Percentiles rank a stretch among this genome's conserved stretches.
Conservation (phyloP, 257 asterid species). For the Solanum ahanhuiri region DNA sequence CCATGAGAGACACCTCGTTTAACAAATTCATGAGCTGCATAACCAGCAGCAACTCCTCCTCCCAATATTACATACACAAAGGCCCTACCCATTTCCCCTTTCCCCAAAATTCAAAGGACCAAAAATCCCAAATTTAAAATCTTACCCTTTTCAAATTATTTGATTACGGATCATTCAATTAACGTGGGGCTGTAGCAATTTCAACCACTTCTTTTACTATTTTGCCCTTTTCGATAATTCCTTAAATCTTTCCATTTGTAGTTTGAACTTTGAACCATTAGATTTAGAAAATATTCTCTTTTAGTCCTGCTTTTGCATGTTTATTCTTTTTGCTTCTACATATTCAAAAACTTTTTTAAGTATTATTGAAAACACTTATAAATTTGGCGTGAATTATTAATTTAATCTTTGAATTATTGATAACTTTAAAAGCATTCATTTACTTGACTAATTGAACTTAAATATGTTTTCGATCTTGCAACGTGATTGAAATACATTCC, state of each 20-base stretch:
- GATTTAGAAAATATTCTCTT: neutral
- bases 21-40: slow-evolving; percentile 87
- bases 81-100: slow-evolving; percentile 73
- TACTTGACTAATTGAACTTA: too few species aligned
- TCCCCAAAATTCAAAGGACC: neutral
- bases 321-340: neutral
- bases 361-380: too few species aligned
- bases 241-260: neutral
- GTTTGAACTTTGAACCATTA: neutral
- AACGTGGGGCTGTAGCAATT: neutral
- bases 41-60: slow-evolving; percentile 94
- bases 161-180: neutral
- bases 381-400: neutral
- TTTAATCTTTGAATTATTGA: too few species aligned
- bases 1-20: slow-evolving; percentile 60
- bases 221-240: neutral
- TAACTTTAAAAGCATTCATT: too few species aligned
- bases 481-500: too few species aligned
- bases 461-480: too few species aligned
- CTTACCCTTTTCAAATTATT: neutral
- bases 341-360: neutral
- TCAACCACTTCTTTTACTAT: neutral
- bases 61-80: slow-evolving; percentile 86
- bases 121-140: neutral
- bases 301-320: neutral